Base-by-base conservation (phyloP, 2,329 filamentous ascomycete species). In the Chaetomiaceae sp. region DNA sequence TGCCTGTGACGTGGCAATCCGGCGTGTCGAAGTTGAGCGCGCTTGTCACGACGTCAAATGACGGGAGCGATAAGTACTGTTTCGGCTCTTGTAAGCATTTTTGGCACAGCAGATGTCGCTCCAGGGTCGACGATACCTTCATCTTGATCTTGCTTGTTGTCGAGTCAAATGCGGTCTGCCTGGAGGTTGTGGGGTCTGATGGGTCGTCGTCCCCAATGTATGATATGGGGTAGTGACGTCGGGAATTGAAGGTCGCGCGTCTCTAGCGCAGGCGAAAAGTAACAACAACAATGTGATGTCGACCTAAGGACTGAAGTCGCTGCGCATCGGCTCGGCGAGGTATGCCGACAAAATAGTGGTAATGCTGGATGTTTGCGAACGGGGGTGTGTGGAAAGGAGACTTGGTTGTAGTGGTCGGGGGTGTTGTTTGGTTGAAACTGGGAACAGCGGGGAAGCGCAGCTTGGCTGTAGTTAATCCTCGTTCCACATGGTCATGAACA, bases 1-100 rank as follows among this genome's bases (percentile, higher is more conserved):
- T 88, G 62, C 93, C 93, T 23, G 90, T 86, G 54, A 99, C 87
- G 60, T 92, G 88, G 66, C 89, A 91, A 67, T 97, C 92, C 45
- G 87, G 83, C 1, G 92, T 96, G 63, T 93, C 89, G 75, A 97
- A 97, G 67, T 96, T 97, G 66, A 99, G 83, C 57, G 92, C 88
- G 72, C 86, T 86, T 55, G 90, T 92, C 60, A 97, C 87, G 68
- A 87, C 83, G 69, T 97, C 91, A 66, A 97, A 91, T 60, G 95
- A 87, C 69, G 84, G 85, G 57, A 96, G 81, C 55, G 92, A 90
- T 63, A 99, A 78, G 70, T 95, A 99, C 92, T 99, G 33, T 45
- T n/a, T 2, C 3, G n/a, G 13, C n/a, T 46, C 16, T 42, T 7
- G 45, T 59, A 35, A 58, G 48, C 46, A 40, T 48, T 40, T 30